phyloP scores from a whole-genome alignment of 2,329 filamentous ascomycete genomes.

The Botrytis medusae region DNA sequence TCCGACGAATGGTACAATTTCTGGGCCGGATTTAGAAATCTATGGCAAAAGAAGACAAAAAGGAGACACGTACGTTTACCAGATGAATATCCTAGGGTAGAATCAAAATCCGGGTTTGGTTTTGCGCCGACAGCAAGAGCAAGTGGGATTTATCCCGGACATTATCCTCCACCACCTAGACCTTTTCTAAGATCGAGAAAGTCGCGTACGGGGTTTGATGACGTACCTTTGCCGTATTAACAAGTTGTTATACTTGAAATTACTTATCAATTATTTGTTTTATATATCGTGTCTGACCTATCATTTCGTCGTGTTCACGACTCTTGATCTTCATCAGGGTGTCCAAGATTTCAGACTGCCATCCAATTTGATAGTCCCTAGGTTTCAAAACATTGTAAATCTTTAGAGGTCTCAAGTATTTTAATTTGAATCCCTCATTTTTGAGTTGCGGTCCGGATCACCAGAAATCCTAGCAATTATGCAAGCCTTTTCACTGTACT shows the following conservation, averaged over 20 bases:
- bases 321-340: background rate
- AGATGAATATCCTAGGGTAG: background rate
- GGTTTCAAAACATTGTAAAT: background rate
- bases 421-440: rapidly evolving
- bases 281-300: background rate
- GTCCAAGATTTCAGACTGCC: background rate
- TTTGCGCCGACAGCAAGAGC: background rate
- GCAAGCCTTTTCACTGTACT: background rate
- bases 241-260: background rate
- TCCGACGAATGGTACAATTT: constrained; percentile 26
- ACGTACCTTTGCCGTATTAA: background rate
- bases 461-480: background rate
- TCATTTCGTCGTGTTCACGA: background rate
- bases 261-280: background rate
- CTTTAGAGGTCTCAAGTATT: background rate
- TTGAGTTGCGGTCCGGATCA: background rate
- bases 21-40: background rate
- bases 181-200: background rate
- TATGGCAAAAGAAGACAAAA: background rate
- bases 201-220: background rate
- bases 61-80: background rate
- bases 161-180: background rate
- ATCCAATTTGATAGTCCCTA: background rate
- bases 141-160: background rate
- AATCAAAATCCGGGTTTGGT: background rate